phyloP scores from a whole-genome alignment of 139 green algal species.

The Penium margaritaceum region DNA sequence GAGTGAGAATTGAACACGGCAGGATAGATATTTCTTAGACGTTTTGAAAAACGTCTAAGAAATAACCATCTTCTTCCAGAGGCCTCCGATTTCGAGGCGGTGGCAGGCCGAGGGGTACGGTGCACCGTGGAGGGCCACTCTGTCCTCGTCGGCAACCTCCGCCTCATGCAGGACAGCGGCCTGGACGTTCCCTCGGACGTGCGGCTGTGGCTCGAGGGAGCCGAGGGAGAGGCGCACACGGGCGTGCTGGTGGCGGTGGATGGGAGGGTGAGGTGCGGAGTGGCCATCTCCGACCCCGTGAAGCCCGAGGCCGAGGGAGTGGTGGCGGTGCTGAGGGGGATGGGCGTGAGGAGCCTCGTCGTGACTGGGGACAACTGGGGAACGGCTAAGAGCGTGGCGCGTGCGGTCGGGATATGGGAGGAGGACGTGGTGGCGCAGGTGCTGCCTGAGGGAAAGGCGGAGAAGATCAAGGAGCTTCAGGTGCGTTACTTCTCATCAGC shows the following conservation, averaged over 20 bases:
- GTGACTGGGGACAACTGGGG: conserved; percentile 84
- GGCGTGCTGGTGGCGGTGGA: conserved; percentile 62
- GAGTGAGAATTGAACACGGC: no score
- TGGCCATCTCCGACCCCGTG: conserved; percentile 79
- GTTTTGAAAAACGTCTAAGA: no score
- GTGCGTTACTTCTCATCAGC: no score
- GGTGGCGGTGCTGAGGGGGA: conserved; percentile 56
- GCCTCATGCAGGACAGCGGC: no score
- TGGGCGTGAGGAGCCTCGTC: conserved; percentile 50
- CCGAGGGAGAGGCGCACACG: conserved; percentile 56
- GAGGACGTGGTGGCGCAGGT: conserved; percentile 57
- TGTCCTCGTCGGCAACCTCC: no score
- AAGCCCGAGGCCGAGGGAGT: conserved; percentile 83
- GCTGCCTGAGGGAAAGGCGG: conserved; percentile 65
- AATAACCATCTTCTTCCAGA: no score
- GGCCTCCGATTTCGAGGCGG: no score
- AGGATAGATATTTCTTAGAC: no score
- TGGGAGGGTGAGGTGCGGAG: conserved; percentile 49
- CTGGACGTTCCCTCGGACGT: no score
- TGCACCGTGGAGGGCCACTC: no score
- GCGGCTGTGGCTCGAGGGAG: conserved; percentile 21
- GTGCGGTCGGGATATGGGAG: conserved; percentile 30
- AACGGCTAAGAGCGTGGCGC: conserved; percentile 66
- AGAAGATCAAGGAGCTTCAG: no score
- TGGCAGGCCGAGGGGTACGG: no score